Conservation (phyloP, 2,329 filamentous ascomycete genomes). For the Aspergillus novofumigatus region DNA sequence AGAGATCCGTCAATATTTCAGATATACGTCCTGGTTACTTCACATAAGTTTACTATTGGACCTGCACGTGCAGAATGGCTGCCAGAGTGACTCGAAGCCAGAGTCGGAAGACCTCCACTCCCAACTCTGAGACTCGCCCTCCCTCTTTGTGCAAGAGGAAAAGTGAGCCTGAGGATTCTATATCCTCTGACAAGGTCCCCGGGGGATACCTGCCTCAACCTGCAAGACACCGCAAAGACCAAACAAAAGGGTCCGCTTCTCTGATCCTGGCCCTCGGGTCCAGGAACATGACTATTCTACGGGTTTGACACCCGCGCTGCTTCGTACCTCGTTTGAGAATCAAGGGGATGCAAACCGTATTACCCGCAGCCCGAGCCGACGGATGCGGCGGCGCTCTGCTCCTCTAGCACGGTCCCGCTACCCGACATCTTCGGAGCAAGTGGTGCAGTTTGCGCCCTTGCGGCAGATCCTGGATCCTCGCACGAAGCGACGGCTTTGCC, state of each 20-base stretch:
- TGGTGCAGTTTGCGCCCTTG: constrained; percentile 44
- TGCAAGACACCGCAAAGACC: constrained; percentile 29
- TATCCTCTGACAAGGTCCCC: not conserved
- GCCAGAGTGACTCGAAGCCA: constrained; percentile 17
- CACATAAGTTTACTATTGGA: not conserved
- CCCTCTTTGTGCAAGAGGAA: constrained; percentile 2
- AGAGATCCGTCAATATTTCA: not conserved
- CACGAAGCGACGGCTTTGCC: constrained; percentile 40
- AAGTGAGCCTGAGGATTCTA: constrained; percentile 1
- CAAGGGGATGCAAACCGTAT: constrained; percentile 17
- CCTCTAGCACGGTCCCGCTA: constrained; percentile 23
- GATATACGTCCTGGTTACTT: not conserved
- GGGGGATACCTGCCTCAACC: not conserved
- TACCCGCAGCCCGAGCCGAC: constrained; percentile 26
- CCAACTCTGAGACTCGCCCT: constrained; percentile 2
- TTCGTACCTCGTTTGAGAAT: constrained; percentile 35
- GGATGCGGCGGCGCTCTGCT: constrained; percentile 31
- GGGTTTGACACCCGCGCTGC: constrained; percentile 43
- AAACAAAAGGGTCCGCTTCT: constrained; percentile 45
- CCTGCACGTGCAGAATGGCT: constrained; percentile 11
- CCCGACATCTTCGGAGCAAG: constrained; percentile 21
- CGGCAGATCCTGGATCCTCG: constrained; percentile 41
- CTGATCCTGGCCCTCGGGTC: constrained; percentile 36
- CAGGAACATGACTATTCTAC: constrained; percentile 28
- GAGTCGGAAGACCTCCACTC: constrained; percentile 17